Evolutionary conservation across 768 basidiomycete species (phyloP), one percentile per base, ranked within the genome.

Genomic region (Auricularia auricula-judae): DNA sequence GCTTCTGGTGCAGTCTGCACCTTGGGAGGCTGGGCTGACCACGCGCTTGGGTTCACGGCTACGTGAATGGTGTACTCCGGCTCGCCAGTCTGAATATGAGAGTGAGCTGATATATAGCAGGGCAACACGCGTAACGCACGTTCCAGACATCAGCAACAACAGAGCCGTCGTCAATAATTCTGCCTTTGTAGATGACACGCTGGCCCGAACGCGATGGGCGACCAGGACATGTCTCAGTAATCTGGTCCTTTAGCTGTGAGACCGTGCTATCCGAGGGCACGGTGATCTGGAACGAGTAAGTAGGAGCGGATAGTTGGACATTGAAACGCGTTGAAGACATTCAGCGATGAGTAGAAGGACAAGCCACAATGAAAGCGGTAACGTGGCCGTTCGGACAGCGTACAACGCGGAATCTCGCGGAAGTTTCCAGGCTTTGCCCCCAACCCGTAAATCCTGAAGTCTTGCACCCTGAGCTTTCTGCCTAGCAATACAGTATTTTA

Each of bases 11-110:
- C 53, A 18, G 61, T 47, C 71, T 73, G 67, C 36, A 71, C 66
- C 44, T 72, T 74, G 12, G 83, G 86, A 34, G 87, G 86, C 12
- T 74, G 66, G 29, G 79, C 74, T 47, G 80, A 78, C 90, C 90
- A 92, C 63, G 86, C 86, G 34, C 86, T 87, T 29, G 88, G 86
- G 71, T 87, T 86, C n/a, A 92, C 89, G 14, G 88, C 86, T 23
- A 92, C 78, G 74, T 91, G 90, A 53, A 91, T 77, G 8, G 14
- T 36, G 51, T 60, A 23, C 10, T 53, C 29, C 16, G 23, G 60
- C 53, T 54, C 62, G 14, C 21, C 29, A 23, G 4, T 21, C 3
- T n/a, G 21, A 2, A 14, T 65, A 42, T 64, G 63, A 66, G 67
- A 42, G 60, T 61, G 51, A 65, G 61, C 33, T 65, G 34, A 10